Percentiles rank a stretch among this genome's conserved stretches.
These are phyloP conservation scores for Fusarium sterilihyphosum DNA, from an alignment of 2,329 filamentous ascomycete genomes.

Conservation along the genomic window DNA sequence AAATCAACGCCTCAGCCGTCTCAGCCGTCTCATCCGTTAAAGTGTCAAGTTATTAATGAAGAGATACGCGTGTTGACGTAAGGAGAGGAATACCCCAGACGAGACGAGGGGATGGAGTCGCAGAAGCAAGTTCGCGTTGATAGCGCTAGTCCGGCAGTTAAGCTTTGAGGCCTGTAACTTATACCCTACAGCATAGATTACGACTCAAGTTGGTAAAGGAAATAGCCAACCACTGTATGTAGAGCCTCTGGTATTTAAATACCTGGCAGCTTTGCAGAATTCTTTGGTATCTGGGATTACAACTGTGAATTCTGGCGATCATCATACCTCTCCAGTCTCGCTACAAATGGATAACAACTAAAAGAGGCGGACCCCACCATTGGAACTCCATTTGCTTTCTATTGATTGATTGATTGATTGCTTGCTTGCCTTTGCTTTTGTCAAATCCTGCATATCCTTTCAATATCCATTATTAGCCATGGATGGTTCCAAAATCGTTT, in stretches of 20 bases:
- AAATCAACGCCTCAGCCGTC: neutral
- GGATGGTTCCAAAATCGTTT: slow-evolving; percentile 41
- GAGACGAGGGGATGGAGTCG: slow-evolving; percentile 24
- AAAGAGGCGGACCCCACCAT: slow-evolving; percentile 28
- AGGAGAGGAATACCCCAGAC: slow-evolving; percentile 21
- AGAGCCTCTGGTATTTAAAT: no score
- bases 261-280: neutral
- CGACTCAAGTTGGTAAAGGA: neutral
- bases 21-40: neutral
- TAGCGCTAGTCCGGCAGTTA: slow-evolving; percentile 28
- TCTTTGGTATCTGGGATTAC: neutral
- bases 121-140: slow-evolving; percentile 39
- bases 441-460: slow-evolving; percentile 10
- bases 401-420: neutral
- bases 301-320: neutral
- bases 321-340: neutral
- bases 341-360: neutral
- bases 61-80: slow-evolving; percentile 26
- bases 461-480: slow-evolving; percentile 23
- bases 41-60: neutral
- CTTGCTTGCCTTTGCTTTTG: neutral
- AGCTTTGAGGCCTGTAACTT: slow-evolving; percentile 1
- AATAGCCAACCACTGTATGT: neutral
- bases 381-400: slow-evolving; percentile 10
- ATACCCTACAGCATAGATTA: neutral